phyloP scores from a whole-genome alignment of 1,139 yeast genomes.

The Saccharomycopsis crataegensis region DNA sequence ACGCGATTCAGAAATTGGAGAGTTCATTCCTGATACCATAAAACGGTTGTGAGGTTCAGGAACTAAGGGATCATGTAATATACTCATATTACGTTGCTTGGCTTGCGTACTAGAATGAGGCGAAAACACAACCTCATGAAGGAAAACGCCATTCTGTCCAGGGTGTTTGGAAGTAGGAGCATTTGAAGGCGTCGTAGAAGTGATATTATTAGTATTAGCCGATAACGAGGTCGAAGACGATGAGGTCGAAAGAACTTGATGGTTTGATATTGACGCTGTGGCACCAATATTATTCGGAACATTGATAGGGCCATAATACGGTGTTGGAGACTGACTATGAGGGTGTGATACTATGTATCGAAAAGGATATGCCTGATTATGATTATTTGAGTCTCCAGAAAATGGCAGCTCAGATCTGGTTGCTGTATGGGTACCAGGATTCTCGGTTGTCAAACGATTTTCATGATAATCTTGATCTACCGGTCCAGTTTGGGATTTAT shows the following conservation, averaged over 20 bases:
- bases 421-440: too few relatives aligned
- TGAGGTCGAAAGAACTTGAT: not conserved
- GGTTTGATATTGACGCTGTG: not conserved
- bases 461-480: too few relatives aligned
- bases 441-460: too few relatives aligned
- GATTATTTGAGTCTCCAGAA: too few relatives aligned
- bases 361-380: too few relatives aligned
- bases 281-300: not conserved
- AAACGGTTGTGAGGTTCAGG: slow-evolving; percentile 10
- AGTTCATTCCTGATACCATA: not conserved
- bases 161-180: slow-evolving; percentile 3
- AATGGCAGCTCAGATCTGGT: too few relatives aligned
- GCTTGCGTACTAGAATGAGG: not conserved
- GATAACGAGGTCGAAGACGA: not conserved
- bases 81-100: slow-evolving; percentile 15
- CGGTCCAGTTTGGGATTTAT: too few relatives aligned
- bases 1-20: slow-evolving; percentile 5
- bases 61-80: slow-evolving; percentile 19
- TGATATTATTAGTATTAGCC: not conserved
- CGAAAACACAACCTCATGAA: slow-evolving; percentile 5
- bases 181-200: not conserved
- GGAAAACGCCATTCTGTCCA: slow-evolving; percentile 7
- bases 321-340: slow-evolving; percentile 1
- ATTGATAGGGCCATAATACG: not conserved
- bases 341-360: not conserved